These are phyloP conservation scores for Gossypium rotundifolium DNA, from an alignment of 345 rosid species.

Conservation along the genomic window DNA sequence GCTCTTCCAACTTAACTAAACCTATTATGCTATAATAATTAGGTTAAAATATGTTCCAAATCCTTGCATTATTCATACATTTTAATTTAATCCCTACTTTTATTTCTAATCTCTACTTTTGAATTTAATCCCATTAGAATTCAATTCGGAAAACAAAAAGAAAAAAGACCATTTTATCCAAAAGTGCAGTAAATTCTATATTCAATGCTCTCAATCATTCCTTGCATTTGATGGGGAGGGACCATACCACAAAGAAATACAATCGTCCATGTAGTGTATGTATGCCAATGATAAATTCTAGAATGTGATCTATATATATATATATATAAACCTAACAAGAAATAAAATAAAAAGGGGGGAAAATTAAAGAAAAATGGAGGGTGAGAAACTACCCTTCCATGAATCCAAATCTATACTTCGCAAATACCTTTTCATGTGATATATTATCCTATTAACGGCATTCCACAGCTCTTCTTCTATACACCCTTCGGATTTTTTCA, in stretches of 20 bases:
- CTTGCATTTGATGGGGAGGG: background rate
- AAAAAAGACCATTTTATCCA: no score
- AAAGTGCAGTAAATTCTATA: background rate
- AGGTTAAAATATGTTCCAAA: no score
- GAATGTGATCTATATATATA: slow-evolving; percentile 9
- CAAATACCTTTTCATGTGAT: slow-evolving; percentile 6
- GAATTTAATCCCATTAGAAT: no score
- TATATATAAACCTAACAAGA: background rate
- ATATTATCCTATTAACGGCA: slow-evolving; percentile 31
- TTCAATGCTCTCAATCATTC: background rate
- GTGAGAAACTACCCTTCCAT: slow-evolving; percentile 24
- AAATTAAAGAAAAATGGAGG: slow-evolving; percentile 8
- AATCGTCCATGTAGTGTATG: background rate
- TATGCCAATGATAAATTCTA: slow-evolving; percentile 11
- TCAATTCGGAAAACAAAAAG: no score
- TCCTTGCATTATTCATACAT: no score
- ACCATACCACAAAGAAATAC: background rate
- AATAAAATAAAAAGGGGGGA: no score
- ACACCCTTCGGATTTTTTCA: slow-evolving; percentile 35
- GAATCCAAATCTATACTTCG: slow-evolving; percentile 13
- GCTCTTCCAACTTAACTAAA: no score
- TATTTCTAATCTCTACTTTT: no score
- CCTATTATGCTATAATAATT: no score
- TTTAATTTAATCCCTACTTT: no score
- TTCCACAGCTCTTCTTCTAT: slow-evolving; percentile 36